Conservation (phyloP, 768 basidiomycete species). For the Suillus subalutaceus region DNA sequence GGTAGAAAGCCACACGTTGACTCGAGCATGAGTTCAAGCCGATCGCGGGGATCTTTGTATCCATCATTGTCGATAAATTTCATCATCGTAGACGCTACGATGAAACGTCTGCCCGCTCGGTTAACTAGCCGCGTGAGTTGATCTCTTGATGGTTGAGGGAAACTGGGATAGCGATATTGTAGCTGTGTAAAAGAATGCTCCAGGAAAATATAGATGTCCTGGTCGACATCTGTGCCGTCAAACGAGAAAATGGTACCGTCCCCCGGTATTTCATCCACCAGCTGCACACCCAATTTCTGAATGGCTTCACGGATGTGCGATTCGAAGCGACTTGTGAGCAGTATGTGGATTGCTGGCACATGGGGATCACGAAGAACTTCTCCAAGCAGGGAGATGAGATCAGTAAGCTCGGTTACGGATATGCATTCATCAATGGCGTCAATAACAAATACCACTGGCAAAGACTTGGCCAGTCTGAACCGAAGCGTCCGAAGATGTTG, state of each 20-base stretch:
- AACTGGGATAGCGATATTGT: background rate
- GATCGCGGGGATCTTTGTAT: background rate
- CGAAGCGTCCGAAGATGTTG: background rate
- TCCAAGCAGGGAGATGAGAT: no score
- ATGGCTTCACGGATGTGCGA: background rate
- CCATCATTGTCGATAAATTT: background rate
- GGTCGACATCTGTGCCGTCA: background rate
- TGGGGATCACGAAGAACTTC: no score
- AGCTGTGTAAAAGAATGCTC: background rate
- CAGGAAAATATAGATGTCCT: background rate
- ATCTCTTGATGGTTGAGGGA: background rate
- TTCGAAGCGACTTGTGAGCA: background rate
- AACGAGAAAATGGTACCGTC: background rate
- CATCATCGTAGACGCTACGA: background rate
- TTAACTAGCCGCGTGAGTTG: background rate
- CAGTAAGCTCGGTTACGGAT: no score
- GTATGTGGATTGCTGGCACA: no score
- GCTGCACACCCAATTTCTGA: background rate
- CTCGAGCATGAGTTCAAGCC: background rate
- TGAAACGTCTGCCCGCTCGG: background rate
- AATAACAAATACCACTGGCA: background rate
- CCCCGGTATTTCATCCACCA: background rate
- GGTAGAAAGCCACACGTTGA: background rate
- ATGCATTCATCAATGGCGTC: background rate
- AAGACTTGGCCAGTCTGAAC: background rate